Evolutionary conservation across 2,329 filamentous ascomycete genomes (phyloP).

Genomic region (Penicillium corylophilum): DNA sequence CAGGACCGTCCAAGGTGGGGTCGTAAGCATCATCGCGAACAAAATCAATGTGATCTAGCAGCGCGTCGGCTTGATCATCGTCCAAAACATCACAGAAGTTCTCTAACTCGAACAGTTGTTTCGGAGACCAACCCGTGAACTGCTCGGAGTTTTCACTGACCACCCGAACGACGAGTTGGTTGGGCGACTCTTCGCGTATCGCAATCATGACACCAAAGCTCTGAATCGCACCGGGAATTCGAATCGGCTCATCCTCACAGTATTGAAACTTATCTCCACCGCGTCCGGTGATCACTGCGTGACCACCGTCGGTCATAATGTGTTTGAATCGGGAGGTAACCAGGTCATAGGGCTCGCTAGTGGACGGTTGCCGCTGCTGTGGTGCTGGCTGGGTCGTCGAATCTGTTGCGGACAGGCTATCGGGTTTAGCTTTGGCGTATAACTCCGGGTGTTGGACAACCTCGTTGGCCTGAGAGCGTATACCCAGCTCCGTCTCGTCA

Average conservation of each 20-base stretch:
- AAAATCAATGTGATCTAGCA: constrained; percentile 85
- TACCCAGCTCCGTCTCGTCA: constrained; percentile 16
- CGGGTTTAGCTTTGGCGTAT: constrained; percentile 14
- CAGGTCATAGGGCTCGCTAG: constrained; percentile 46
- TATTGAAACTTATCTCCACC: constrained; percentile 69
- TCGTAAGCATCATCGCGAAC: constrained; percentile 80
- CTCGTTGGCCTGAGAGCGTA: constrained; percentile 20
- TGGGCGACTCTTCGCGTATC: constrained; percentile 62
- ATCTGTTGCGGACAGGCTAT: constrained; percentile 7
- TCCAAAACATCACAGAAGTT: constrained; percentile 82
- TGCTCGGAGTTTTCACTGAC: constrained; percentile 77
- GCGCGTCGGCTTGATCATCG: constrained; percentile 78
- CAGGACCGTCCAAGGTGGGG: constrained; percentile 71
- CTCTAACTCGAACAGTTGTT: constrained; percentile 69
- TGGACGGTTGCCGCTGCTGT: not conserved
- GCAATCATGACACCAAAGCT: constrained; percentile 76
- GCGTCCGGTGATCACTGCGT: constrained; percentile 78
- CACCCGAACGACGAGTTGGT: constrained; percentile 67
- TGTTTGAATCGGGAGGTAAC: constrained; percentile 77
- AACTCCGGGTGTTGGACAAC: constrained; percentile 20
- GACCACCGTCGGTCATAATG: constrained; percentile 70
- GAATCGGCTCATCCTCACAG: constrained; percentile 90
- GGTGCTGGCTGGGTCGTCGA: constrained; percentile 3
- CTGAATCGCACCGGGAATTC: constrained; percentile 78
- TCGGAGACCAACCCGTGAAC: constrained; percentile 74